These are phyloP conservation scores for Pyrenophora teres DNA, from an alignment of 2,329 filamentous ascomycete genomes.

Conservation along the genomic window DNA sequence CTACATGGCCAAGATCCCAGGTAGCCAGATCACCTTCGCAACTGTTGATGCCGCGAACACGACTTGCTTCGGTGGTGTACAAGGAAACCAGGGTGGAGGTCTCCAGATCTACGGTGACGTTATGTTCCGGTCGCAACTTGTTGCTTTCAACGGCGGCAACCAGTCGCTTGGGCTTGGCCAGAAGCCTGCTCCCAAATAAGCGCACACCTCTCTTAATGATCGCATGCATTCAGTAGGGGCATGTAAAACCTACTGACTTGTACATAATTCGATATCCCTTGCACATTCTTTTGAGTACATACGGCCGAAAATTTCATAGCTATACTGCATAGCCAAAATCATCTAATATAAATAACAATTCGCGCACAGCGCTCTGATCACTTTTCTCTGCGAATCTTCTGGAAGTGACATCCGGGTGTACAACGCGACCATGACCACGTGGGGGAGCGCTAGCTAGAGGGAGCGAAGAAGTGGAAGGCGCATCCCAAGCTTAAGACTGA, in stretches of 20 bases:
- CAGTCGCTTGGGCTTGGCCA: conserved; percentile 59
- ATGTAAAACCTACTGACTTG: conserved; percentile 8
- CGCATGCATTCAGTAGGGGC: background rate
- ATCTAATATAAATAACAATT: conserved; percentile 4
- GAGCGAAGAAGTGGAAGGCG: conserved; percentile 7
- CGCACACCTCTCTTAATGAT: background rate
- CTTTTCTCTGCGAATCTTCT: background rate
- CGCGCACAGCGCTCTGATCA: too few species aligned
- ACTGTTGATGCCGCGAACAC: conserved; percentile 48
- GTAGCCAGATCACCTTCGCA: conserved; percentile 50
- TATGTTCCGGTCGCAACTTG: conserved; percentile 64
- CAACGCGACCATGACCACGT: background rate
- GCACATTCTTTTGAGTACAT: conserved; percentile 12
- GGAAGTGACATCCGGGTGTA: background rate
- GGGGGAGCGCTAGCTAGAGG: background rate
- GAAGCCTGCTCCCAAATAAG: conserved; percentile 23
- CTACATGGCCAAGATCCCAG: conserved; percentile 63
- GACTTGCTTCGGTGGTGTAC: conserved; percentile 71
- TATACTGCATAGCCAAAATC: background rate
- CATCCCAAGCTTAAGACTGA: conserved; percentile 1
- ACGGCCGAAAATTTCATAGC: background rate
- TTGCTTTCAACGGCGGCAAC: conserved; percentile 62
- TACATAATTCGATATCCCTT: conserved; percentile 15
- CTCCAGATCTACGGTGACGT: conserved; percentile 68
- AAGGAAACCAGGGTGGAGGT: conserved; percentile 58